Evolutionary conservation across 495 filamentous ascomycete species (phyloP).

Genomic region (Penicillium pancosmium): DNA sequence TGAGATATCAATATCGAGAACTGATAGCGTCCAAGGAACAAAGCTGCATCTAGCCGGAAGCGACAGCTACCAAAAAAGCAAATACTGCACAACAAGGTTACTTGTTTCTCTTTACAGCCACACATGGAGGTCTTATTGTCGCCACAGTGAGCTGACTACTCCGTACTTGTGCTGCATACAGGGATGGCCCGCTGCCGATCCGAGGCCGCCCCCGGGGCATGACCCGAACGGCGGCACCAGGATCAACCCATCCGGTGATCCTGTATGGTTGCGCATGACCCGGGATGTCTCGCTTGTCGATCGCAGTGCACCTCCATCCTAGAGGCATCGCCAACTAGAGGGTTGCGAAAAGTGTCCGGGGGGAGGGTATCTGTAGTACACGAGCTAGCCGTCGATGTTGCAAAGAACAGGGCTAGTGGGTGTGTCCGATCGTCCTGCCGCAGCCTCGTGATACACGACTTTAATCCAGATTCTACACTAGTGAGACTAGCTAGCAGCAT

Average conservation of each 20-base stretch:
- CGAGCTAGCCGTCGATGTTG: slow-evolving; percentile 5
- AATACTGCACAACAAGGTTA: background rate
- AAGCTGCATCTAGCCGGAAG: too few species aligned
- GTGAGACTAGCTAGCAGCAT: slow-evolving; percentile 7
- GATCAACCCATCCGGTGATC: slow-evolving; percentile 27
- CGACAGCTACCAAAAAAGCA: too few species aligned
- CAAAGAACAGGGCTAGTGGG: slow-evolving; percentile 1
- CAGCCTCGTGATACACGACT: slow-evolving; percentile 24
- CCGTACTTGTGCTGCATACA: slow-evolving; percentile 4
- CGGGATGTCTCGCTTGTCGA: background rate
- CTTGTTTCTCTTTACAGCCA: background rate
- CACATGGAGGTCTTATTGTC: background rate
- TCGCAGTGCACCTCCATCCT: background rate
- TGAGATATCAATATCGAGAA: background rate
- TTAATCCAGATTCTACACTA: slow-evolving; percentile 1
- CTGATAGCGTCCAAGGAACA: background rate
- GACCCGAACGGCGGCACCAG: slow-evolving; percentile 16
- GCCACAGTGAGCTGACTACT: background rate
- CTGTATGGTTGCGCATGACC: slow-evolving; percentile 26
- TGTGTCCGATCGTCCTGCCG: slow-evolving; percentile 8
- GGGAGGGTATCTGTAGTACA: slow-evolving; percentile 2
- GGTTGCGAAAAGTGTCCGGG: background rate
- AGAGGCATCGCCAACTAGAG: background rate
- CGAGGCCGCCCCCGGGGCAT: slow-evolving; percentile 16
- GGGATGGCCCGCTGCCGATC: slow-evolving; percentile 9